A percentile compares a stretch with the other conserved stretches of the same genome.
phyloP scores from a whole-genome alignment of 148 eudicot genomes.

The Persicaria maculosa region DNA sequence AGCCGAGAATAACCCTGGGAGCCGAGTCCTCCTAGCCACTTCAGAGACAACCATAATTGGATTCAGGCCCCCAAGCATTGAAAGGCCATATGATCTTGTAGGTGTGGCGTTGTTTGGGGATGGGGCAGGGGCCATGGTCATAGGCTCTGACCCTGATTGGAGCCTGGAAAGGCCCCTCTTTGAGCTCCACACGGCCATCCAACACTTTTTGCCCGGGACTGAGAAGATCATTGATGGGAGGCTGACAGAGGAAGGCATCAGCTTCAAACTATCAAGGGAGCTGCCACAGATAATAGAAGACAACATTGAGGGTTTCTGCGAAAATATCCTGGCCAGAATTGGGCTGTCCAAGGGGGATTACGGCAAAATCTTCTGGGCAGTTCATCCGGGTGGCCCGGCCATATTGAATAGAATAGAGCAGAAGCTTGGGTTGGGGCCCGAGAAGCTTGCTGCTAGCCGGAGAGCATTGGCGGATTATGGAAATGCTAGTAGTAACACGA shows the following conservation, averaged over 20 bases:
- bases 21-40: slow-evolving; percentile 74
- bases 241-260: slow-evolving; percentile 92
- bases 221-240: slow-evolving; percentile 85
- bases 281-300: slow-evolving; percentile 87
- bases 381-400: slow-evolving; percentile 96
- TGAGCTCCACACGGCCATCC: slow-evolving; percentile 75
- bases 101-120: slow-evolving; percentile 96
- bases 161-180: slow-evolving; percentile 53
- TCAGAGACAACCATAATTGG: slow-evolving; percentile 90
- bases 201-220: slow-evolving; percentile 73
- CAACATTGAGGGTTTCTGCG: slow-evolving; percentile 64
- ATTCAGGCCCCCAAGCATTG: slow-evolving; percentile 70
- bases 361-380: slow-evolving; percentile 87
- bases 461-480: slow-evolving; percentile 83
- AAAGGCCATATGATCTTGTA: slow-evolving; percentile 77
- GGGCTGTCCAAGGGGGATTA: slow-evolving; percentile 40
- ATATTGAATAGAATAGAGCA: slow-evolving; percentile 76
- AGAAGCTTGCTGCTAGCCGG: slow-evolving; percentile 66
- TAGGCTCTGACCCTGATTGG: slow-evolving; percentile 48
- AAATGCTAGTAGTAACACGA: slow-evolving; percentile 92
- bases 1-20: slow-evolving; percentile 95
- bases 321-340: slow-evolving; percentile 34
- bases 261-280: slow-evolving; percentile 68
- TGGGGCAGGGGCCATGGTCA: slow-evolving; percentile 88
- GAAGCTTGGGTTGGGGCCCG: slow-evolving; percentile 51